These are phyloP conservation scores for Aspergillus clavatus DNA, from an alignment of 2,329 filamentous ascomycete species.

Conservation along the genomic window DNA sequence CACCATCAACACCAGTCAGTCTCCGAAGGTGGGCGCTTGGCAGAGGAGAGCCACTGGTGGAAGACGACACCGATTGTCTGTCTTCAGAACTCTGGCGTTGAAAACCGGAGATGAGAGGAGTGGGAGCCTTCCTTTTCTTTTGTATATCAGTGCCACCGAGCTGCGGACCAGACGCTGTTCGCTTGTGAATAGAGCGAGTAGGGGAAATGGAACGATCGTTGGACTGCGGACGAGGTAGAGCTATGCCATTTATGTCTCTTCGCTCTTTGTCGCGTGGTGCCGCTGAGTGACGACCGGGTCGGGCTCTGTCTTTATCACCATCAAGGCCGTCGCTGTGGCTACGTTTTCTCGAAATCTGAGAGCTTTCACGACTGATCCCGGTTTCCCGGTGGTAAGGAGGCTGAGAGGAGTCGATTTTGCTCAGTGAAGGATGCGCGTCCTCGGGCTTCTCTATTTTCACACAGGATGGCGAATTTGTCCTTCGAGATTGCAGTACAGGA, in stretches of 20 bases:
- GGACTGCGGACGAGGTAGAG: slow-evolving; percentile 26
- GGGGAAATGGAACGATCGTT: slow-evolving; percentile 36
- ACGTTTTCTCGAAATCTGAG: slow-evolving; percentile 29
- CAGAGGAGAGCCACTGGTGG: slow-evolving; percentile 41
- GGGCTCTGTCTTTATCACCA: slow-evolving; percentile 26
- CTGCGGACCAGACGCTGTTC: slow-evolving; percentile 34
- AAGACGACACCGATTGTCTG: slow-evolving; percentile 42
- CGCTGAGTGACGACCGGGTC: slow-evolving; percentile 15
- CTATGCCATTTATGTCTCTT: slow-evolving; percentile 24
- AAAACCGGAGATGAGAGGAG: slow-evolving; percentile 38
- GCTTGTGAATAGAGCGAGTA: slow-evolving; percentile 32
- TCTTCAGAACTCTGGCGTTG: slow-evolving; percentile 44
- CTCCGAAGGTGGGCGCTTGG: slow-evolving; percentile 40
- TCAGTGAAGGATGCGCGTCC: slow-evolving; percentile 23
- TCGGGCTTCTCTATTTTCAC: slow-evolving; percentile 37
- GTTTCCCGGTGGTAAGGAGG: slow-evolving; percentile 12
- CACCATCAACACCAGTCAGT: slow-evolving; percentile 37
- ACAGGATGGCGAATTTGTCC: slow-evolving; percentile 27
- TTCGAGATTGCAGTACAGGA: slow-evolving; percentile 23
- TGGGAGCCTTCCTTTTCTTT: slow-evolving; percentile 37
- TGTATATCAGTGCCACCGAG: slow-evolving; percentile 16
- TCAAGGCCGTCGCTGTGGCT: slow-evolving; percentile 36
- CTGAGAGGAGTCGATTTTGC: slow-evolving; percentile 17
- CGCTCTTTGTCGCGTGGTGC: slow-evolving; percentile 21
- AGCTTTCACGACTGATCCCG: slow-evolving; percentile 13